Conservation (phyloP, 371 early-diverging fungal genomes). For the Funneliformis caledonium region DNA sequence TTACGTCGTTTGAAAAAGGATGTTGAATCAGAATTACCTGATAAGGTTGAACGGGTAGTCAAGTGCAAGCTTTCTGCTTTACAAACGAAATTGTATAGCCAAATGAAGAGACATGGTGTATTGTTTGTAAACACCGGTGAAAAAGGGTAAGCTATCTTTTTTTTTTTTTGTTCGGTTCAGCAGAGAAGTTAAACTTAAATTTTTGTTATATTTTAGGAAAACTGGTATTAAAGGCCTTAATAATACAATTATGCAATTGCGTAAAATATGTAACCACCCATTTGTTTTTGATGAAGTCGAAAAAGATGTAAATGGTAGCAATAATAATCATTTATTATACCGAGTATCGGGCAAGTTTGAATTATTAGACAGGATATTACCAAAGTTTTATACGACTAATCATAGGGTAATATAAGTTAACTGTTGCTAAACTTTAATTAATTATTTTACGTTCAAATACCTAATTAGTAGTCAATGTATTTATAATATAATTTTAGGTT, state of each 20-base stretch:
- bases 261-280: conserved; percentile 99
- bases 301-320: conserved; percentile 64
- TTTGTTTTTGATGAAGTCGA: conserved; percentile 98
- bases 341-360: conserved; percentile 97
- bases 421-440: conserved; percentile 86
- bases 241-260: conserved; percentile 99
- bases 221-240: conserved; percentile 86
- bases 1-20: conserved; percentile 98
- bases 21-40: conserved; percentile 98
- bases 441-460: conserved; percentile 82
- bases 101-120: conserved; percentile 78
- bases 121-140: conserved; percentile 68
- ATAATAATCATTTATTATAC: conserved; percentile 66
- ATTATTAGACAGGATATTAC: conserved; percentile 94
- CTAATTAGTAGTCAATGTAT: not conserved
- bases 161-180: not conserved
- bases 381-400: conserved; percentile 84
- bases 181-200: not conserved
- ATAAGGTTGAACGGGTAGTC: conserved; percentile 97
- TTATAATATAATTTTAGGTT: conserved; percentile 49
- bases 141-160: conserved; percentile 52
- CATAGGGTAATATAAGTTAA: conserved; percentile 82
- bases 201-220: not conserved
- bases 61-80: conserved; percentile 91
- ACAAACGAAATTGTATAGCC: conserved; percentile 78